Evolutionary conservation across 2,329 filamentous ascomycete species (phyloP), one percentile per base, ranked within the genome.

Genomic region (Calonectria naviculata): DNA sequence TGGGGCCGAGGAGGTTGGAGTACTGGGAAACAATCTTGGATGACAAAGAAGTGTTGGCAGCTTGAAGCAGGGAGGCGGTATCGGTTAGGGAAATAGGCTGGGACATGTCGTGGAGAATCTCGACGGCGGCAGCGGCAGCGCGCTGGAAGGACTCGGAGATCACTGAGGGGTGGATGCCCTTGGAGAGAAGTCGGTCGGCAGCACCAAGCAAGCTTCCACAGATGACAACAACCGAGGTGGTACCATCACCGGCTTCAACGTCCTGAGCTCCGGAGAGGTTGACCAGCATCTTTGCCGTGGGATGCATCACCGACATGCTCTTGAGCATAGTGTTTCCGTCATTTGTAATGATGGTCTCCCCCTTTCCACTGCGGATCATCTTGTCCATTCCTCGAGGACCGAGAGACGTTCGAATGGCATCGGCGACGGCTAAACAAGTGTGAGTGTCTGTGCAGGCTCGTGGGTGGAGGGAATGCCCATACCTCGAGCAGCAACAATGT

Each of bases 1-100:
- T 99, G 68, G 95, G 95, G n/a, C 95, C 96, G 24, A 99, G 91
- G 46, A 96, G 90, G 83, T 95, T 97, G 38, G 97, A 97, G 85
- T 99, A 95, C 85, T 98, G 96, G 71, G 96, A 97, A 73, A 99
- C 97, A 80, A 99, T 98, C 88, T 99, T 99, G 79, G 97, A 98
- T 62, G 95, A 98, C 67, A 99, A 91, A 42, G 97, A 98, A 62
- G 97, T 99, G 77, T 97, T 97, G 76, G 97, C 97, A 73, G 97
- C 97, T 88, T 98, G 97, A 75, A 98, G 92, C 73, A 99, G 93
- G 46, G 95, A 95, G 52, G 94, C 89, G 70, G 94, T 95, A 84
- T 99, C 97, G 82, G 90, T 91, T 71, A 99, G 91, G 75, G 94
- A 91, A 80, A 99, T 96, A 62, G 97, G 96, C 78, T 96, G 93